Conservation (phyloP, 768 basidiomycete species). For the Dentipellis sp. region DNA sequence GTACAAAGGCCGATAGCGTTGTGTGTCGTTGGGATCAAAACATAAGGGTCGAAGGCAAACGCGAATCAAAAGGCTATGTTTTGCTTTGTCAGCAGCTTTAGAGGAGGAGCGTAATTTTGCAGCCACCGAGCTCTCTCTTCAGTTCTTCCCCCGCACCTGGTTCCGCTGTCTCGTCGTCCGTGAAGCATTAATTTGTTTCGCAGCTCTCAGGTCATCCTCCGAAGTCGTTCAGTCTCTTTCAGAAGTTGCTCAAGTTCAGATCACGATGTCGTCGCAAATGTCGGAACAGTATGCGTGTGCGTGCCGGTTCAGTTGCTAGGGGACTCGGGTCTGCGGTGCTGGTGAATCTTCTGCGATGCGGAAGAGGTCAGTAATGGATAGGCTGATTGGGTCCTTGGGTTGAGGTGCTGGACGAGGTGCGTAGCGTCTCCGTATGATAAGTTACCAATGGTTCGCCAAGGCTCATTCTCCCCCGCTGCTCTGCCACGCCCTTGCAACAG, state of each 20-base stretch:
- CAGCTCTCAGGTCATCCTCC: constrained; percentile 17
- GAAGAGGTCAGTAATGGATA: too few relatives aligned
- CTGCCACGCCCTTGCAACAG: too few relatives aligned
- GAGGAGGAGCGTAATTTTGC: not conserved
- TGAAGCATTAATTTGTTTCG: constrained; percentile 86
- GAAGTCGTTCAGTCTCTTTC: constrained; percentile 3
- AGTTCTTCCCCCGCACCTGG: not conserved
- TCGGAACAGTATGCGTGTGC: constrained; percentile 83
- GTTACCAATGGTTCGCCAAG: not conserved
- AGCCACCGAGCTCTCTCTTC: not conserved
- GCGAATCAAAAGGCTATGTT: not conserved
- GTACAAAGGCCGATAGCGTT: too few relatives aligned
- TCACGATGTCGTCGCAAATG: constrained; percentile 59
- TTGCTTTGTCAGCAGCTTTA: not conserved
- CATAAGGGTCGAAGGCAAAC: too few relatives aligned
- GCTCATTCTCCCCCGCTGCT: not conserved
- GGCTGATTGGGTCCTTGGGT: not conserved
- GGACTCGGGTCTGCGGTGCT: not conserved
- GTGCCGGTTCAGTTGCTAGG: constrained; percentile 21
- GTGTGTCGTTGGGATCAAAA: too few relatives aligned
- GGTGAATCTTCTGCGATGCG: too few relatives aligned
- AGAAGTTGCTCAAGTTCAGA: not conserved
- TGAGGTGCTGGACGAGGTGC: not conserved
- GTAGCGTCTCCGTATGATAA: not conserved
- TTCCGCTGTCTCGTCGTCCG: not conserved